Evolutionary conservation across 2,329 filamentous ascomycete species (phyloP), one percentile per base, ranked within the genome.

Genomic region (Xylariales sp.): DNA sequence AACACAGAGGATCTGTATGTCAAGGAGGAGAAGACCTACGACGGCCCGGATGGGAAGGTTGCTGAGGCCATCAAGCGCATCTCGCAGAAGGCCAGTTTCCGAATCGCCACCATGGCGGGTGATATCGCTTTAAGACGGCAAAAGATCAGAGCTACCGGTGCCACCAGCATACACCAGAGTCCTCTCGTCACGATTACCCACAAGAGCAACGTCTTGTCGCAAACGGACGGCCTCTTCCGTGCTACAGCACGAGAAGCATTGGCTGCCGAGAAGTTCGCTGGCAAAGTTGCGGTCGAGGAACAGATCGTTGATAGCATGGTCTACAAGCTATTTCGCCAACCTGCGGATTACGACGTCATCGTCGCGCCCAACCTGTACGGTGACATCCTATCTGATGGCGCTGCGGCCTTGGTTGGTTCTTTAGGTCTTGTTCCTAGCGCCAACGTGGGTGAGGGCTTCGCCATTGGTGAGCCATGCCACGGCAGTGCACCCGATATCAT

Each of bases 241-340:
- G 74, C 84, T 53, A 86, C 86, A 4, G 80, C 87, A 12, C 82
- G 86, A 52, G 73, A 74, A 21, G 88, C 87, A 4, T 81, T 97
- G 7, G 74, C 80, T 20, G 73, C 74, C 38, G 53, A 76, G 10
- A 74, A 71, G 51, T 96, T 87, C 70, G 65, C 68, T 6, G 43
- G 53, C 46, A 66, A 65, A 38, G 71, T 95, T 40, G 68, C 69
- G 31, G 74, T 96, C 41, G 93, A 97, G 68, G 93, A 97, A 75
- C 93, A 98, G 72, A 98, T 98, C 54, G 91, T 98, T 49, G 93
- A 98, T 69, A 91, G 85, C 47, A 98, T 98, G 93, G 89, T 97
- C 44, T 97, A 97, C 80, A 97, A 97, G 75, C 85, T 98, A 43
- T 97, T 97, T 82, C 88, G 91, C 48, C 88, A 97, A 68, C 93